Evolutionary conservation across 2,329 filamentous ascomycete genomes (phyloP), one percentile per base, ranked within the genome.

Genomic region (Fusarium sp.): DNA sequence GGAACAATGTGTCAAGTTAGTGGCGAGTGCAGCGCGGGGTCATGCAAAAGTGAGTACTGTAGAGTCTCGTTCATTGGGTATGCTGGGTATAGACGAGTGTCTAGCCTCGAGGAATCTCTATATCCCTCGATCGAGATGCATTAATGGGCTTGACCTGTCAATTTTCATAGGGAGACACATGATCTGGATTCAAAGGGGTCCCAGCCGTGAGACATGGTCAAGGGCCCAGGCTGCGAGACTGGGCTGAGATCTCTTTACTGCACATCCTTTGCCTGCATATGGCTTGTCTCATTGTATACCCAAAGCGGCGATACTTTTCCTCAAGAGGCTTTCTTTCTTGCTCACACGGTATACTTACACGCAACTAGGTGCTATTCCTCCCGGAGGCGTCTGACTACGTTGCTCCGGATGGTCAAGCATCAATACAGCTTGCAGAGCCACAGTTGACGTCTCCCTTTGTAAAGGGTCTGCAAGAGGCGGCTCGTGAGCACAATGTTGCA

Each of bases 381-480:
- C 95, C 95, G 14, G 95, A 97, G 84, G 95, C 95, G 23, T 88
- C 88, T 57, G 94, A 97, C 81, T 97, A 97, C 82, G 94, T 97
- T 72, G 91, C 88, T 20, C 83, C 85, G 3, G 89, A 88, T 1
- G 83, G 90, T 4, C 78, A 86, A 13, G 89, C 94, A 72, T 91
- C 90, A 0, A 80, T 94, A 11, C 84, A 87, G 6, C 88, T 97
- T 11, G 93, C 88, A 66, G 86, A 85, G 58, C 85, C 93, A 4
- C 86, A 90, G 37, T 76, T 84, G 4, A 81, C 84, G 21, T 93
- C 89, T 14, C 85, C 87, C 27, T 97, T 97, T 76, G 90, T 97
- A 14, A 80, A 84, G 0, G 94, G 94, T 6, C 85, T 97, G 3
- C 89, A 88, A 63, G 80, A 86, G 21, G 88, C 89, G 20, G 94